phyloP scores from a whole-genome alignment of 2,329 filamentous ascomycete genomes.

The Cladosporium sp. region DNA sequence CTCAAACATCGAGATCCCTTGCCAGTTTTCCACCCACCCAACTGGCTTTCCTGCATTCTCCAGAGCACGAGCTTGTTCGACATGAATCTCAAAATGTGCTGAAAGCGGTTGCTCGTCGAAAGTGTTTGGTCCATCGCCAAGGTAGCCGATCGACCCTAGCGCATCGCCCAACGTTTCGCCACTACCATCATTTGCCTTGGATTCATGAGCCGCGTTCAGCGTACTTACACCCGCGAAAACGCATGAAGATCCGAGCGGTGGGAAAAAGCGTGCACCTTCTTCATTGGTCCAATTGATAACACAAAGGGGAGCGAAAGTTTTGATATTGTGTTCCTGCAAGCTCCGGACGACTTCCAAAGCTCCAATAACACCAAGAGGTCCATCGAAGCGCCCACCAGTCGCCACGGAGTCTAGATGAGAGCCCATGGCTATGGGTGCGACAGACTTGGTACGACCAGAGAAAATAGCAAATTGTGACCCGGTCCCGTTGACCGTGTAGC shows the following conservation, averaged over 20 bases:
- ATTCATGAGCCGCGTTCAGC: constrained; percentile 27
- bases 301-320: constrained; percentile 22
- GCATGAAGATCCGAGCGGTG: constrained; percentile 18
- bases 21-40: constrained; percentile 23
- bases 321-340: constrained; percentile 31
- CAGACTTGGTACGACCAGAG: constrained; percentile 17
- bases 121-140: constrained; percentile 26
- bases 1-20: constrained; percentile 25
- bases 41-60: constrained; percentile 21
- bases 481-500: constrained; percentile 25
- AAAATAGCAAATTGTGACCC: constrained; percentile 26
- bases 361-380: constrained; percentile 18
- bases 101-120: constrained; percentile 23
- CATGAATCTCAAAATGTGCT: constrained; percentile 27
- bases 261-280: constrained; percentile 24
- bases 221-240: constrained; percentile 23
- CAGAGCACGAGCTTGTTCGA: constrained; percentile 22
- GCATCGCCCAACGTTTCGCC: constrained; percentile 26
- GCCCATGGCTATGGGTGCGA: constrained; percentile 28
- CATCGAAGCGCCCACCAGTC: constrained; percentile 21
- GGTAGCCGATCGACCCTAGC: constrained; percentile 30
- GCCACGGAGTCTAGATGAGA: constrained; percentile 21
- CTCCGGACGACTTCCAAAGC: constrained; percentile 19
- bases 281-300: constrained; percentile 31
- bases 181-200: constrained; percentile 19